Evolutionary conservation across 2,329 filamentous ascomycete species (phyloP).

Genomic region (Tolypocladium tropicale): DNA sequence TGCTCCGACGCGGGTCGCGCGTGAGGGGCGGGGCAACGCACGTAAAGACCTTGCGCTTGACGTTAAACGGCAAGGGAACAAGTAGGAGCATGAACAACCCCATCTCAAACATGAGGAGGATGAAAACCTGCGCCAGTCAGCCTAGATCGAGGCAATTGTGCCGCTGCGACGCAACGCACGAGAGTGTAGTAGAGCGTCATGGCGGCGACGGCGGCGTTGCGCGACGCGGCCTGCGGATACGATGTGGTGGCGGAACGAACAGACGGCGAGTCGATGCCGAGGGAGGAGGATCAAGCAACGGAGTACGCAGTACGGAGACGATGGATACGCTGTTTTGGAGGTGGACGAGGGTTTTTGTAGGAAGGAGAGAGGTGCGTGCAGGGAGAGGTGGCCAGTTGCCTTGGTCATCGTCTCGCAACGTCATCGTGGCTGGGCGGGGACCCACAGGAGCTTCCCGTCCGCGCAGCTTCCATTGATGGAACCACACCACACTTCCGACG

Average conservation of each 20-base stretch:
- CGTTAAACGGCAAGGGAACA: conserved; percentile 77
- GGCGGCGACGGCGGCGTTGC: conserved; percentile 25
- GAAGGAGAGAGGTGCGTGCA: conserved; percentile 1
- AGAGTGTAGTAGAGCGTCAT: conserved; percentile 52
- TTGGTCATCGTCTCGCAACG: conserved; percentile 15
- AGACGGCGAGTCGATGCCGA: neutral
- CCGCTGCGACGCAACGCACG: conserved; percentile 22
- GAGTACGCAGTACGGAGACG: too few relatives aligned
- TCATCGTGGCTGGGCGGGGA: conserved; percentile 19
- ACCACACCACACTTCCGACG: neutral
- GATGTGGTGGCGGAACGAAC: neutral
- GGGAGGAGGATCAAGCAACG: neutral
- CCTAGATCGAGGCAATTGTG: neutral
- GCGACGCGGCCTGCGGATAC: neutral
- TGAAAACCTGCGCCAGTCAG: conserved; percentile 56
- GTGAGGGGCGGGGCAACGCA: conserved; percentile 29
- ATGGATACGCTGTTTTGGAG: too few relatives aligned
- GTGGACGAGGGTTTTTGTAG: neutral
- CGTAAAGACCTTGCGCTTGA: conserved; percentile 78
- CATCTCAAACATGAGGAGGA: conserved; percentile 78
- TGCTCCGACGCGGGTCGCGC: neutral
- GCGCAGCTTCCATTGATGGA: neutral
- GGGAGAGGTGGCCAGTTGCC: conserved; percentile 19
- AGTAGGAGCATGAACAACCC: conserved; percentile 68
- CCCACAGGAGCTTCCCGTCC: conserved; percentile 1